phyloP scores from a whole-genome alignment of 169 alveolate genomes.

The Plasmodium relictum region DNA sequence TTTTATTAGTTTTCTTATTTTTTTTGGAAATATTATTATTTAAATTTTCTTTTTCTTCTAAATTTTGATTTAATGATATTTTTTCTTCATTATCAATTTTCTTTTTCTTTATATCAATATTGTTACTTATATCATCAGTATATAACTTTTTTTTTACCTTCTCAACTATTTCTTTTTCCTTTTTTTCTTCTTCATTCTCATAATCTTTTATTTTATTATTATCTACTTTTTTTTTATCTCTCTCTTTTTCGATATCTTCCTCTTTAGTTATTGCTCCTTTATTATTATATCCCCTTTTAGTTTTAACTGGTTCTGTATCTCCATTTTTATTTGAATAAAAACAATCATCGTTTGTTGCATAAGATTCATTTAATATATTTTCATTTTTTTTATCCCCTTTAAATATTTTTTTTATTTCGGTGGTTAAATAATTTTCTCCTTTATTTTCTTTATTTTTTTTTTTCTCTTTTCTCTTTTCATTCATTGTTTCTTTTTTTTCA shows the following conservation, averaged over 20 bases:
- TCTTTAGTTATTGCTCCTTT: not conserved
- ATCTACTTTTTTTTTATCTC: not conserved
- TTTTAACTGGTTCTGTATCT: not conserved
- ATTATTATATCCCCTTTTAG: not conserved
- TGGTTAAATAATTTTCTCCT: slow-evolving; percentile 22
- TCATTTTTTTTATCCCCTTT: not conserved
- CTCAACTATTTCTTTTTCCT: not conserved
- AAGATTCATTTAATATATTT: not conserved
- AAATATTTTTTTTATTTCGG: slow-evolving; percentile 19
- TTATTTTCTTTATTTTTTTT: slow-evolving; percentile 8
- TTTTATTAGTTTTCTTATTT: not conserved
- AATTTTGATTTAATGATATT: not conserved
- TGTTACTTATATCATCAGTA: no score
- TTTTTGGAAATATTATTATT: not conserved
- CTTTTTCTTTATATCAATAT: no score
- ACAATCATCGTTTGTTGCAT: not conserved
- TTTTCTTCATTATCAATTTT: no score
- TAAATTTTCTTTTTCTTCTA: not conserved
- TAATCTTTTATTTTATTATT: not conserved
- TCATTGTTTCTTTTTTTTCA: slow-evolving; percentile 1
- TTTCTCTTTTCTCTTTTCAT: not conserved
- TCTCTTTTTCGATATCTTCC: not conserved
- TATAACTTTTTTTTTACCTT: not conserved
- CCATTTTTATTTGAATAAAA: not conserved
- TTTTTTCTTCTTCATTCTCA: not conserved